phyloP scores from a whole-genome alignment of 495 filamentous ascomycete genomes.

The Lophiostoma macrostomum region DNA sequence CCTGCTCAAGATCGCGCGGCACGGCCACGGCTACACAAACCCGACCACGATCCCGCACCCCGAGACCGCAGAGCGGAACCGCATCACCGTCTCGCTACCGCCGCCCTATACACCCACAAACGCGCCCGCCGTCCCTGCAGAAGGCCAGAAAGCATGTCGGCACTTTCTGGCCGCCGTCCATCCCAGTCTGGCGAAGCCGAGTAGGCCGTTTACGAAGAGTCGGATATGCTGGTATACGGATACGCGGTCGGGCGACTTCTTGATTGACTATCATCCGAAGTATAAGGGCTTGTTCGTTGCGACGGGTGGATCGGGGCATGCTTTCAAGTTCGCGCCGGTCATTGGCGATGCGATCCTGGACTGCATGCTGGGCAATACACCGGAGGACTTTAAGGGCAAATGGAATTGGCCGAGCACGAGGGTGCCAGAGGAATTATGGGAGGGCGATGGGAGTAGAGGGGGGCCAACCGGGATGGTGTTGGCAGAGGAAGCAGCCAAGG shows the following conservation, averaged over 20 bases:
- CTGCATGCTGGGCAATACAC: slow-evolving; percentile 41
- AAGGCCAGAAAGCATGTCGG: slow-evolving; percentile 62
- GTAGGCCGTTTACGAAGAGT: slow-evolving; percentile 60
- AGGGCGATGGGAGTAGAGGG: slow-evolving; percentile 65
- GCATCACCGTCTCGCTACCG: slow-evolving; percentile 50
- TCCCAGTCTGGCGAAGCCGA: slow-evolving; percentile 65
- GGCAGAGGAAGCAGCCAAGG: slow-evolving; percentile 49
- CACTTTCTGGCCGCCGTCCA: slow-evolving; percentile 60
- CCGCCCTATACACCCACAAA: slow-evolving; percentile 41
- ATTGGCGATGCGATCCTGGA: slow-evolving; percentile 47
- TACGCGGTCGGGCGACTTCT: slow-evolving; percentile 34
- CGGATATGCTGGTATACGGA: slow-evolving; percentile 56
- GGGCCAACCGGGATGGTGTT: slow-evolving; percentile 55
- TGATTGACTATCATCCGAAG: slow-evolving; percentile 34
- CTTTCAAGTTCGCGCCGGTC: slow-evolving; percentile 52
- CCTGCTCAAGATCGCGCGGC: slow-evolving; percentile 76
- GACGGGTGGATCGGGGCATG: slow-evolving; percentile 51
- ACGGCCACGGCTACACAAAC: slow-evolving; percentile 80
- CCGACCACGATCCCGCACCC: slow-evolving; percentile 48
- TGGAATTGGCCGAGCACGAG: slow-evolving; percentile 43
- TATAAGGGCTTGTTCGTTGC: slow-evolving; percentile 47
- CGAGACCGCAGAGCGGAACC: slow-evolving; percentile 25
- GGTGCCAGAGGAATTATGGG: slow-evolving; percentile 46
- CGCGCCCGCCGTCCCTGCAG: slow-evolving; percentile 49
- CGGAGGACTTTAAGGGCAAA: slow-evolving; percentile 40